Evolutionary conservation across 2,329 filamentous ascomycete species (phyloP), one percentile per base, ranked within the genome.

Genomic region (Pleomassaria siparia): DNA sequence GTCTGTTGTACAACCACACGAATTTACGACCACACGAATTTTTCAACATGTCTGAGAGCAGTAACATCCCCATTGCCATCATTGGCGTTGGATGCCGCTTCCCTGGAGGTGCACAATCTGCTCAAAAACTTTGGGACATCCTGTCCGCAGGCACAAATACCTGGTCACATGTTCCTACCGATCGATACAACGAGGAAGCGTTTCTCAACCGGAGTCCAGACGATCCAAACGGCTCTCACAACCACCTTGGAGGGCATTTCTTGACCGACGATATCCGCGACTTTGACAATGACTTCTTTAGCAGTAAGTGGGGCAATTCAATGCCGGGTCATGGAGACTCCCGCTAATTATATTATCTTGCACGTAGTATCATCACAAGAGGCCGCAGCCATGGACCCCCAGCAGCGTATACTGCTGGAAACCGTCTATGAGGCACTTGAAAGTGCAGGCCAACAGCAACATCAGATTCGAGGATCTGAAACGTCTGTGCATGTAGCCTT

Each of bases 121-220:
- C 64, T 9, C 56, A 62, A 8, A 54, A 55, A 2, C 64, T 69
- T 24, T 72, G 69, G 69, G 47, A 64, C 18, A n/a, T n/a, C n/a
- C 50, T 60, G 12, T 42, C 58, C 15, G 22, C 47, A 0, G 67
- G 66, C 1, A 51, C 54, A 0, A 48, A 69, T 7, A 70, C 67
- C 0, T 44, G 46, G 1, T 67, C 55, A 37, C 33, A 53, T 0
- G 51, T 61, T 1, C 65, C 71, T 1, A 12, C 49, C 22, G 47
- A 58, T 0, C 45, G 73, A 0, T 75, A 68, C 55, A 67, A 62
- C 22, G n/a, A 71, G 1, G 29, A 58, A 0, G 61, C 60, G 0
- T 55, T 58, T 18, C 54, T 55, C 37, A 39, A 54, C 25, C 18
- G 43, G 45, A 15, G 40, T 46, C 28, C 44, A 41, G 11, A 42